A percentile compares a stretch with the other conserved stretches of the same genome.
phyloP scores from a whole-genome alignment of 2,329 filamentous ascomycete genomes.

The Neonectria sp. region DNA sequence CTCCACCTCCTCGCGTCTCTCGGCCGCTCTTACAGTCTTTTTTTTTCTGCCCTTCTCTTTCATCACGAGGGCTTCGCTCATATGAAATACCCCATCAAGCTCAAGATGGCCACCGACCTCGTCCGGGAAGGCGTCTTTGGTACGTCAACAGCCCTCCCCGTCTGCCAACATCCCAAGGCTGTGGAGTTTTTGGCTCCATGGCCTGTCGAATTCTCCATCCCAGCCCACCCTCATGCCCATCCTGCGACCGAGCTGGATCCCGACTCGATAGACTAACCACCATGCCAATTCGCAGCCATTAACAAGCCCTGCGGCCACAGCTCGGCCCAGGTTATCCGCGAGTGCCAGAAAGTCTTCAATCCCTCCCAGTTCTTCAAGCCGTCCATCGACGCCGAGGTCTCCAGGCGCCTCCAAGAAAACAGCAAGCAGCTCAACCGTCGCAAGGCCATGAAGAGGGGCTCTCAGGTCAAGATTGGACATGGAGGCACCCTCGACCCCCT shows the following conservation, averaged over 20 bases:
- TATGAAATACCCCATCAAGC: conserved; percentile 51
- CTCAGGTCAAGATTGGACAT: conserved; percentile 94
- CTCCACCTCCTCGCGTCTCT: conserved; percentile 26
- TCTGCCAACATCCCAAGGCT: neutral
- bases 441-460: conserved; percentile 68
- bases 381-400: conserved; percentile 77
- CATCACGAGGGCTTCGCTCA: conserved; percentile 40
- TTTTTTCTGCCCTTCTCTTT: conserved; percentile 24
- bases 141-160: conserved; percentile 52
- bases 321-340: conserved; percentile 91
- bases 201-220: neutral
- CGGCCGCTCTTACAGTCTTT: conserved; percentile 22
- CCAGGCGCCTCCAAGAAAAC: conserved; percentile 69
- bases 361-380: conserved; percentile 85
- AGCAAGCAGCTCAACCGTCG: conserved; percentile 73
- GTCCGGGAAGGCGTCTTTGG: conserved; percentile 72
- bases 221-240: neutral
- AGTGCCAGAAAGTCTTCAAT: conserved; percentile 88
- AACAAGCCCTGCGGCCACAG: conserved; percentile 92
- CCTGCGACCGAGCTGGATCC: conserved; percentile 5
- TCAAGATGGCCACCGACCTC: conserved; percentile 68
- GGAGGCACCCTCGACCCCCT: conserved; percentile 96
- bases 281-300: conserved; percentile 73
- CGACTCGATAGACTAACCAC: conserved; percentile 15
- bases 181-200: neutral